Conservation (phyloP, 2,329 filamentous ascomycete species). For the Acrodontium crateriforme region DNA sequence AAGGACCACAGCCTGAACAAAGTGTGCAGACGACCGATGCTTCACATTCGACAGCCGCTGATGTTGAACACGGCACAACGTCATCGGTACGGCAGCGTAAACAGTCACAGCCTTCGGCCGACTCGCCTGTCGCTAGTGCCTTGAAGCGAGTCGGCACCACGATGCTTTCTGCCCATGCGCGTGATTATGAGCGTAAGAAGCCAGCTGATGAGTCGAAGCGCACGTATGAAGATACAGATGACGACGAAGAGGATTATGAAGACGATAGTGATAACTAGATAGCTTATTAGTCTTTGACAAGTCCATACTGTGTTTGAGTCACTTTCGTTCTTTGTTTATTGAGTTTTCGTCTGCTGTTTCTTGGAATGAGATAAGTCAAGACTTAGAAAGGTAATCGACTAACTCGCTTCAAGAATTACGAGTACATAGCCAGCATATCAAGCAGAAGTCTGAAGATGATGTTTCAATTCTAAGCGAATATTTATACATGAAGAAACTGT, state of each 20-base stretch:
- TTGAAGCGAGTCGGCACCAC: constrained; percentile 48
- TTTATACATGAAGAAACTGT: too few relatives aligned
- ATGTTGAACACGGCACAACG: not conserved
- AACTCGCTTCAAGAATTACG: too few relatives aligned
- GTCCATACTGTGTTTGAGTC: too few relatives aligned
- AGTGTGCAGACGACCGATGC: not conserved
- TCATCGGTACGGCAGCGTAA: not conserved
- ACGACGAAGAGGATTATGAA: constrained; percentile 5
- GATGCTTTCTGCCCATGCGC: constrained; percentile 71
- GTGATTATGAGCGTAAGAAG: constrained; percentile 79
- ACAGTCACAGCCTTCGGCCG: not conserved
- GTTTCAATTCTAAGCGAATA: too few relatives aligned
- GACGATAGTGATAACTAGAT: not conserved
- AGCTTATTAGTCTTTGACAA: not conserved
- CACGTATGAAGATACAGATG: constrained; percentile 1
- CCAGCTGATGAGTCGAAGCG: constrained; percentile 1
- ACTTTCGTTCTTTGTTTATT: too few relatives aligned
- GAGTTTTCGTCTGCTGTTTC: too few relatives aligned
- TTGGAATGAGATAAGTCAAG: too few relatives aligned
- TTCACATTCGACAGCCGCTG: not conserved
- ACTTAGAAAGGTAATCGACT: too few relatives aligned
- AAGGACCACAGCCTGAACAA: too few relatives aligned
- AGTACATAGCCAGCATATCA: too few relatives aligned
- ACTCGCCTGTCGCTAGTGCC: constrained; percentile 26
- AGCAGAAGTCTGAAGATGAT: too few relatives aligned